phyloP scores from a whole-genome alignment of 2,329 filamentous ascomycete genomes.

The Claviceps purpurea region DNA sequence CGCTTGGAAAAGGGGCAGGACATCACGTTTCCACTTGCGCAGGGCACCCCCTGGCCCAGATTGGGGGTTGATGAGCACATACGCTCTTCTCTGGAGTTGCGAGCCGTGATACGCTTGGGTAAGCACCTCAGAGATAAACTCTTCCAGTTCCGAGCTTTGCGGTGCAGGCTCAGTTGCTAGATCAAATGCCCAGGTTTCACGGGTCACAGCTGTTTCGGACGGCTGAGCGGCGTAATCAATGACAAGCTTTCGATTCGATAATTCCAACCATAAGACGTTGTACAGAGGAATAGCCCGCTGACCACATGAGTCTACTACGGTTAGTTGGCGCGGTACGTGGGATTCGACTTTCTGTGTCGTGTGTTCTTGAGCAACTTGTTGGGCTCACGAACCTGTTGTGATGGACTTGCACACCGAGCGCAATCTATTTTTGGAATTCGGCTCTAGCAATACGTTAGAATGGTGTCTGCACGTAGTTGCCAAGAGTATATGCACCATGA shows the following conservation, averaged over 20 bases:
- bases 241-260: slow-evolving; percentile 44
- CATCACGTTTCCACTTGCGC: slow-evolving; percentile 59
- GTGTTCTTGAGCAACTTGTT: background rate
- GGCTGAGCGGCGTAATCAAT: slow-evolving; percentile 58
- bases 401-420: slow-evolving; percentile 6
- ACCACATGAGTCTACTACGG: slow-evolving; percentile 11
- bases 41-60: slow-evolving; percentile 68
- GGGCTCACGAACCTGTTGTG: slow-evolving; percentile 2
- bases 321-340: background rate
- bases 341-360: background rate
- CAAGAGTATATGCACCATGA: slow-evolving; percentile 16
- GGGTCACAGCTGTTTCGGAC: slow-evolving; percentile 46
- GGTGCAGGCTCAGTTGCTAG: slow-evolving; percentile 25
- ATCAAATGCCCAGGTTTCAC: slow-evolving; percentile 38
- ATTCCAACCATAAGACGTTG: slow-evolving; percentile 71
- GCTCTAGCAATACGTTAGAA: slow-evolving; percentile 5
- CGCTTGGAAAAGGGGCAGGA: slow-evolving; percentile 70
- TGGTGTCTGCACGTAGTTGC: background rate
- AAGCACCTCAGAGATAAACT: slow-evolving; percentile 55
- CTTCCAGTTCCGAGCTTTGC: slow-evolving; percentile 27
- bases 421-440: slow-evolving; percentile 2
- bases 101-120: slow-evolving; percentile 56
- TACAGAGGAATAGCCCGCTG: slow-evolving; percentile 53
- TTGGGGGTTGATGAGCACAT: slow-evolving; percentile 82
- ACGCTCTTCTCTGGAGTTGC: slow-evolving; percentile 61